Evolutionary conservation across 768 basidiomycete species (phyloP).

Genomic region (Cystofilobasidium macerans): DNA sequence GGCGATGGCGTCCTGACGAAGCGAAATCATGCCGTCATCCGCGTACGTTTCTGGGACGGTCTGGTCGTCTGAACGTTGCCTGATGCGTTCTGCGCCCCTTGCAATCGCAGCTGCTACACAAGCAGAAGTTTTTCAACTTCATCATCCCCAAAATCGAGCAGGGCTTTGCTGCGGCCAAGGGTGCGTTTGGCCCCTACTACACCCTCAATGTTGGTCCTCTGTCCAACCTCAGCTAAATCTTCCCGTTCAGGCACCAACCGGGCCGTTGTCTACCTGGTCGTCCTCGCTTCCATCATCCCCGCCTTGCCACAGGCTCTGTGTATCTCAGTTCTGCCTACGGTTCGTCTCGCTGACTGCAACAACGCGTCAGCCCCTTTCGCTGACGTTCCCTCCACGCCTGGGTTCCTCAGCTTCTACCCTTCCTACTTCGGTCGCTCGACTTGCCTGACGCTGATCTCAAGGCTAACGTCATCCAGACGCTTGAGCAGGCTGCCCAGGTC

Average conservation of each 20-base stretch:
- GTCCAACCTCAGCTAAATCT: background rate
- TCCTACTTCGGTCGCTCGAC: conserved; percentile 73
- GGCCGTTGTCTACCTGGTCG: conserved; percentile 56
- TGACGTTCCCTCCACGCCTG: too few species aligned
- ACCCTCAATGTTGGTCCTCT: too few species aligned
- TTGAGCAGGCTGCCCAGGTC: conserved; percentile 55
- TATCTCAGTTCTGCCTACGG: conserved; percentile 52
- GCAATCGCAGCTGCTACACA: conserved; percentile 38
- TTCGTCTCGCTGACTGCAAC: conserved; percentile 34
- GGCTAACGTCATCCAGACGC: conserved; percentile 65
- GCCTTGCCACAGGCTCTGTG: conserved; percentile 68
- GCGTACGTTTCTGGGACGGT: conserved; percentile 44
- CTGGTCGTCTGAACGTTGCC: background rate
- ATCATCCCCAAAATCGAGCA: conserved; percentile 64
- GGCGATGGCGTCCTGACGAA: conserved; percentile 60
- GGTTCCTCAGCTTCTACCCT: conserved; percentile 61
- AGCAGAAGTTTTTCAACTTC: conserved; percentile 54
- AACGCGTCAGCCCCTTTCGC: too few species aligned
- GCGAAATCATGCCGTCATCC: conserved; percentile 62
- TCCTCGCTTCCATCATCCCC: conserved; percentile 67
- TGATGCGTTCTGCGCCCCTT: background rate
- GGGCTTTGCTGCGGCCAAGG: conserved; percentile 49
- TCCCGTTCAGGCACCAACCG: conserved; percentile 41
- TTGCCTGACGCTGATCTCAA: conserved; percentile 63
- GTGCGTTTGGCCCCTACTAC: too few species aligned